Evolutionary conservation across 2,329 filamentous ascomycete genomes (phyloP), one percentile per base, ranked within the genome.

Genomic region (Myrmaecium sp.): DNA sequence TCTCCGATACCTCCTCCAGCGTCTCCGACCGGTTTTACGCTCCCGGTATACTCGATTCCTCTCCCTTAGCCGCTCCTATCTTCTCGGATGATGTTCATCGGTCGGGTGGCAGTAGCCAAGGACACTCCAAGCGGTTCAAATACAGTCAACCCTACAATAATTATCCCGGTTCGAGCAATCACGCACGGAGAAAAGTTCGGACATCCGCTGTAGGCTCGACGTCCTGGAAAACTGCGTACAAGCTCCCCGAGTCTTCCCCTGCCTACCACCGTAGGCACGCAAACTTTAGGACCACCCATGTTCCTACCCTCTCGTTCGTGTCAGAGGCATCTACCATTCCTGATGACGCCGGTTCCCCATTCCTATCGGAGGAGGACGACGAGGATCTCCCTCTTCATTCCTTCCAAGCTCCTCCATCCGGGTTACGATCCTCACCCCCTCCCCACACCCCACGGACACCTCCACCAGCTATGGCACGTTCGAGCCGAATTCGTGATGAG

Each of bases 1-100:
- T 82, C 34, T 92, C 82, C 37, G 82, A 92, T 55, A 83, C 81
- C 14, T 92, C 82, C 3, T 89, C 81, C 26, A 81, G 73, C 46
- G 66, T 77, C 35, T 89, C 82, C 30, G 81, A 83, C 40, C 64
- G 80, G 34, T 71, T 72, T 31, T 79, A 78, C 45, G 70, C 73
- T 16, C 60, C 66, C 25, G 64, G 64, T 40, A 58, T 67, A 18
- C 66, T 91, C 42, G 81, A 80, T 60, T 91, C 82, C 42, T 91
- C 83, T 26, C 81, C 82, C 27, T 66, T 91, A 44, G 83, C 82
- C 44, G 74, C 72, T 10, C 70, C 81, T 28, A 64, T 89, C 40
- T 91, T 89, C 51, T 91, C 82, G 17, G 83, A 91, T 46, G 76
- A 81, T 36, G 55, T 89, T 40, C 70, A 69, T 30, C 73, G 75